phyloP scores from a whole-genome alignment of 2,329 filamentous ascomycete genomes.

The Ceratocystis albifundus region DNA sequence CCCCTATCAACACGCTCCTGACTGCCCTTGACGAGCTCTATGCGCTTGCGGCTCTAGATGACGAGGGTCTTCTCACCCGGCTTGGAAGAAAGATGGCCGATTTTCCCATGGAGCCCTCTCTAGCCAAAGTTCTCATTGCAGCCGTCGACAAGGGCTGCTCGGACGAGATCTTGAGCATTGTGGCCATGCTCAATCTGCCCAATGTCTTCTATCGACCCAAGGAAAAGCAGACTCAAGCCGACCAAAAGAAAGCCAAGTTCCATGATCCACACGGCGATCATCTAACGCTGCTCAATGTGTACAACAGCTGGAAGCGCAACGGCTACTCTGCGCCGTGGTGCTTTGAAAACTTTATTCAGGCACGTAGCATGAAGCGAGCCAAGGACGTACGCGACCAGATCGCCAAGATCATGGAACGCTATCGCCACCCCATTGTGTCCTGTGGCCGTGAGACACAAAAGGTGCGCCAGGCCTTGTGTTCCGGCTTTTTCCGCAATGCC shows the following conservation, averaged over 20 bases:
- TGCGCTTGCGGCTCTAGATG: conserved; percentile 78
- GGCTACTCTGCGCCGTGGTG: conserved; percentile 83
- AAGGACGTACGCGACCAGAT: conserved; percentile 90
- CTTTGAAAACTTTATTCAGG: conserved; percentile 95
- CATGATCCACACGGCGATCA: conserved; percentile 92
- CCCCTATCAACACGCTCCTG: conserved; percentile 94
- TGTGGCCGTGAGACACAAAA: conserved; percentile 80
- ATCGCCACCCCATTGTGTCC: conserved; percentile 68
- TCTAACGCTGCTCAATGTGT: conserved; percentile 88
- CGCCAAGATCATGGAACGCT: conserved; percentile 84
- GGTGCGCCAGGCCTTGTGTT: conserved; percentile 79
- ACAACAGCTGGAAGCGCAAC: conserved; percentile 87
- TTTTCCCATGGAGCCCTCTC: conserved; percentile 90
- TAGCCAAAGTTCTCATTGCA: conserved; percentile 82
- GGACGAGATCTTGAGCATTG: conserved; percentile 87
- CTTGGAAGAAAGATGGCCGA: conserved; percentile 95
- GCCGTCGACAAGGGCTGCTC: conserved; percentile 80
- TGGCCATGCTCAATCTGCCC: conserved; percentile 82
- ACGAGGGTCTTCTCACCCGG: conserved; percentile 85
- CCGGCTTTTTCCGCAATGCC: conserved; percentile 89
- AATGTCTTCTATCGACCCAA: conserved; percentile 91
- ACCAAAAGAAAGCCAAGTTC: conserved; percentile 96
- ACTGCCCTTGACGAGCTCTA: conserved; percentile 93
- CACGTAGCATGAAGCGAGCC: conserved; percentile 73
- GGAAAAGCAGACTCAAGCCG: conserved; percentile 90